phyloP scores from a whole-genome alignment of 2,329 filamentous ascomycete genomes.

The Mycosphaerella sp. region DNA sequence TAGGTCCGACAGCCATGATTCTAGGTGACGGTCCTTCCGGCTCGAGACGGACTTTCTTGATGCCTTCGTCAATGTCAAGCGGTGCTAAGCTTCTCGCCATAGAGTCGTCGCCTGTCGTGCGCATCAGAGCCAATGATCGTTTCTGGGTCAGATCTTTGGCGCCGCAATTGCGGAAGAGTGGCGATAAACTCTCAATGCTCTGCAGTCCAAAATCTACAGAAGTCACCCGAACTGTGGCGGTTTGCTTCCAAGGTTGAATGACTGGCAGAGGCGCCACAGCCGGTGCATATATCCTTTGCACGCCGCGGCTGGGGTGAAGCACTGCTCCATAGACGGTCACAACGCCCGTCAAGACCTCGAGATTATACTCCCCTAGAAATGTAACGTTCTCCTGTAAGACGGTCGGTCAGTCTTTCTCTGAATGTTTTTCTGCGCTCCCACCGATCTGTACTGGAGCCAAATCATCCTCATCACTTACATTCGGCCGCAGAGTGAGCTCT shows the following conservation, averaged over 20 bases:
- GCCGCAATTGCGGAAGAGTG: constrained; percentile 63
- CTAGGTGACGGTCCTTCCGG: constrained; percentile 25
- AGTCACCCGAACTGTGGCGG: constrained; percentile 52
- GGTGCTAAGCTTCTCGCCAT: constrained; percentile 22
- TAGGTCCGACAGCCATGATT: constrained; percentile 61
- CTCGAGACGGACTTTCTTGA: constrained; percentile 25
- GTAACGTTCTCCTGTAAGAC: constrained; percentile 32
- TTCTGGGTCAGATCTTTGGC: constrained; percentile 37
- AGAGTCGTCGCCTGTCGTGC: constrained; percentile 24
- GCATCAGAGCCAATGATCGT: constrained; percentile 33
- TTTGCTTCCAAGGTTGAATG: constrained; percentile 44
- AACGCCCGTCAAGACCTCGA: constrained; percentile 56
- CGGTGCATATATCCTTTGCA: constrained; percentile 56
- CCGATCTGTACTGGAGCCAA: not conserved
- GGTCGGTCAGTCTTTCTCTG: not conserved
- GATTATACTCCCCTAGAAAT: constrained; percentile 58
- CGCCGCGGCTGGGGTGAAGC: constrained; percentile 40
- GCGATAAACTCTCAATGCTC: constrained; percentile 54
- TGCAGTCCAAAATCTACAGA: constrained; percentile 46
- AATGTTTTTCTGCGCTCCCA: not conserved
- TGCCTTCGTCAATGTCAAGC: constrained; percentile 27
- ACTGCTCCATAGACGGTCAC: constrained; percentile 60
- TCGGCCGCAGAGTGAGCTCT: constrained; percentile 21
- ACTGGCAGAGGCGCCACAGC: constrained; percentile 64
- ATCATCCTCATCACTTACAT: not conserved